phyloP scores from a whole-genome alignment of 2,329 filamentous ascomycete genomes.

The Pseudocercospora musae region DNA sequence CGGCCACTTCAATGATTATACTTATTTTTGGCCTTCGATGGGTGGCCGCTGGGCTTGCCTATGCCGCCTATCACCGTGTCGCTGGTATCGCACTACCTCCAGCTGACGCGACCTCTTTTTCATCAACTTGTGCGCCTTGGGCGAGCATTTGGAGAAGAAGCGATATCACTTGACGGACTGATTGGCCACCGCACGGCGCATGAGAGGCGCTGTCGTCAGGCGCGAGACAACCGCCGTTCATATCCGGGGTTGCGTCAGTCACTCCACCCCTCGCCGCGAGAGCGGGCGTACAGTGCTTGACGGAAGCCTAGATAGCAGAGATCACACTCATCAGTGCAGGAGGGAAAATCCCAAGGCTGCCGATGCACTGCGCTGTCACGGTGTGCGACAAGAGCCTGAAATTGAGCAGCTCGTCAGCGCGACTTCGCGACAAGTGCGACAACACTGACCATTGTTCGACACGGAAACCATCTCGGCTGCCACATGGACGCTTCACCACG shows the following conservation, averaged over 20 bases:
- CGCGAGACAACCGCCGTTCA: neutral
- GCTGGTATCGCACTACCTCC: slow-evolving; percentile 11
- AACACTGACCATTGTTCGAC: neutral
- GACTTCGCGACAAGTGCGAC: neutral
- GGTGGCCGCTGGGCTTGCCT: slow-evolving; percentile 12
- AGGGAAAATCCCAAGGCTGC: neutral
- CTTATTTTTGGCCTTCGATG: slow-evolving; percentile 13
- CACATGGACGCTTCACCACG: neutral
- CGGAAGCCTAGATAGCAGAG: no score
- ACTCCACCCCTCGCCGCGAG: no score
- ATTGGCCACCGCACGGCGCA: no score
- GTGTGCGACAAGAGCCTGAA: neutral
- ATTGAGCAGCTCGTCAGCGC: neutral
- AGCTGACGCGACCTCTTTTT: slow-evolving; percentile 8
- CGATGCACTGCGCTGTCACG: neutral
- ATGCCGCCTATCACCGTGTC: slow-evolving; percentile 12
- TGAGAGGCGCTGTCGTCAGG: neutral
- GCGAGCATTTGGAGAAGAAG: neutral
- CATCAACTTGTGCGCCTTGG: neutral
- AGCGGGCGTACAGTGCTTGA: no score
- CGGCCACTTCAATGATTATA: slow-evolving; percentile 8
- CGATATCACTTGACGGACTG: neutral
- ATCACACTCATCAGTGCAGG: neutral
- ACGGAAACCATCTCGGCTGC: neutral
- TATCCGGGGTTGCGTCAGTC: no score